These are phyloP conservation scores for Yarrowia yakushimensis DNA, from an alignment of 805 yeast species.

Conservation along the genomic window DNA sequence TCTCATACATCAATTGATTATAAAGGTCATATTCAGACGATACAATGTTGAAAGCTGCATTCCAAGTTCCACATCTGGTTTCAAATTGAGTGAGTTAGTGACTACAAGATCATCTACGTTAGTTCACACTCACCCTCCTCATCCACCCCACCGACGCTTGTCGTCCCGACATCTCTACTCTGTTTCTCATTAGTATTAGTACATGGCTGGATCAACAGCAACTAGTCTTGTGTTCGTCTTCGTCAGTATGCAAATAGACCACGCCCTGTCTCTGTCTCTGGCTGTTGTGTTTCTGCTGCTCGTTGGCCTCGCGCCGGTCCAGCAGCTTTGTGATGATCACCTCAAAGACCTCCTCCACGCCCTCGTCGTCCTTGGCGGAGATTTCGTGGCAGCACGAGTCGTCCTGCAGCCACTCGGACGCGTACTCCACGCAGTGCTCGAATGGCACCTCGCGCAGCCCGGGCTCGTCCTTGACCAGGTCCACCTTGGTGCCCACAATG, in stretches of 20 bases:
- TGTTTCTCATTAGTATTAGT: neutral
- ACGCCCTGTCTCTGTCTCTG: slow-evolving; percentile 18
- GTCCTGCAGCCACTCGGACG: slow-evolving; percentile 31
- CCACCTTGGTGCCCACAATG: slow-evolving; percentile 39
- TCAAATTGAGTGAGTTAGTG: no score
- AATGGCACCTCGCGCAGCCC: slow-evolving; percentile 38
- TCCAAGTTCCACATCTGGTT: no score
- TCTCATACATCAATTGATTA: no score
- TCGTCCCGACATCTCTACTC: no score
- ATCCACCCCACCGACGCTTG: no score
- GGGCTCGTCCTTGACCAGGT: slow-evolving; percentile 38
- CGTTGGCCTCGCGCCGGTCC: slow-evolving; percentile 27
- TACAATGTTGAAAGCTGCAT: no score
- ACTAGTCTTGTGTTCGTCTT: slow-evolving; percentile 30
- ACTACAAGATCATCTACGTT: no score
- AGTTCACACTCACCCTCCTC: no score
- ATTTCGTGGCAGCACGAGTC: slow-evolving; percentile 37
- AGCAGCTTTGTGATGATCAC: slow-evolving; percentile 36
- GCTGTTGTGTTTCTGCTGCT: neutral
- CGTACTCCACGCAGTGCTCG: slow-evolving; percentile 37
- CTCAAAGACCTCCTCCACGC: slow-evolving; percentile 38
- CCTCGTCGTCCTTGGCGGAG: slow-evolving; percentile 39
- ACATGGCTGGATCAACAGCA: slow-evolving; percentile 29
- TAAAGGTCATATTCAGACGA: no score
- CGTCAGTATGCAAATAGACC: slow-evolving; percentile 34